Evolutionary conservation across 225 moss, liverwort and hornwort species (phyloP), one percentile per base, ranked within the genome.

Genomic region (Antitrichia curtipendula): DNA sequence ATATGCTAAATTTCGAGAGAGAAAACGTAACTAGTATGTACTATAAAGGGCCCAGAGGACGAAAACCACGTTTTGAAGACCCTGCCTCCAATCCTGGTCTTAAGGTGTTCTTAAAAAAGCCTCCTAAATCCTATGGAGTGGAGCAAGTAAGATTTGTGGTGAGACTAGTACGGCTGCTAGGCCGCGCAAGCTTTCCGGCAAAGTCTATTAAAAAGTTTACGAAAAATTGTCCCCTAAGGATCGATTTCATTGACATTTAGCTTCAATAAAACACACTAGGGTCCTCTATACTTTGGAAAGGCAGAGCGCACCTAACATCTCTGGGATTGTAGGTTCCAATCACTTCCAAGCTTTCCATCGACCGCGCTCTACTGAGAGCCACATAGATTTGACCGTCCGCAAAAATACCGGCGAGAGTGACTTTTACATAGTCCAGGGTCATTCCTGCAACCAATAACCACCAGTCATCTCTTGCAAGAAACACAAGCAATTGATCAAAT

Each of bases 331-430:
- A 90, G 45, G 75, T 91, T 88, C 94, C 92, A 12, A 94, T 59
- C 57, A 96, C 88, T 94, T 97, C 93, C 82, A 97, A 90, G 76
- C 94, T 90, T 45, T 92, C 94, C 96, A 97, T 93, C 10, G 96
- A 95, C 75, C 93, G 96, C 81, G 92, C 97, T 88, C 97, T 92
- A 87, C 96, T 97, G 24, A 97, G 95, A 11, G 97, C 97, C 80
- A 97, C 97, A 90, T 97, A 97, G 32, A 92, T 91, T 94, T 97
- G 97, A n/a, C 96, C 97, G 34, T 94, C 92, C 8, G 94, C 95
- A 89, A 97, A 97, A 70, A 92, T 90, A 47, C 88, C 88, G 38
- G 91, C 80, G 27, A 97, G 94, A 50, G 89, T 92, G 53, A 97
- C 97, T 84, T 88, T 88, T 22, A 92, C 95, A 78, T 94, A 97